Percentiles rank a stretch among this genome's conserved stretches.
phyloP scores from a whole-genome alignment of 805 yeast genomes.

The Wickerhamiella parazyma region DNA sequence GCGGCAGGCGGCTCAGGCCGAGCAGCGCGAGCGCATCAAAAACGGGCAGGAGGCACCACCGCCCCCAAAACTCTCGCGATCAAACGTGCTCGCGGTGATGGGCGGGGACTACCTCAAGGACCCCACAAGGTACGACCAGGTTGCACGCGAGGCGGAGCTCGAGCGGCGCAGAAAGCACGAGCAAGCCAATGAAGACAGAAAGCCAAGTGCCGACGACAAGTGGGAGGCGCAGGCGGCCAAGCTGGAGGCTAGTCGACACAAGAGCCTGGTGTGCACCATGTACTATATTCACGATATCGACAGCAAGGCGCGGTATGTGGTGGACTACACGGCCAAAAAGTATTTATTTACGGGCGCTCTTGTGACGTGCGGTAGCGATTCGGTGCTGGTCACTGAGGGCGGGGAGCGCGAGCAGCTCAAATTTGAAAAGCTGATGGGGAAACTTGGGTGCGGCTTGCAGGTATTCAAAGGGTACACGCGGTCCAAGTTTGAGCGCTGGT shows the following conservation, averaged over 20 bases:
- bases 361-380: conserved; percentile 27
- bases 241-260: conserved; percentile 34
- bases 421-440: conserved; percentile 42
- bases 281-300: conserved; percentile 45
- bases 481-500: neutral
- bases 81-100: conserved; percentile 73
- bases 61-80: conserved; percentile 71
- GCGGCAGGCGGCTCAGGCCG: conserved; percentile 49
- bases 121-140: conserved; percentile 73
- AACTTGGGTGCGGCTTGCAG: neutral
- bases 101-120: conserved; percentile 77
- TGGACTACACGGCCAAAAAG: conserved; percentile 73
- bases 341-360: conserved; percentile 47
- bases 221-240: conserved; percentile 37
- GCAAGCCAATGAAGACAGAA: conserved; percentile 46
- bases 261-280: conserved; percentile 44
- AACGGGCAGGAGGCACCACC: conserved; percentile 81
- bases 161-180: conserved; percentile 48
- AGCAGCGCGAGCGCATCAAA: conserved; percentile 60
- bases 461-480: neutral
- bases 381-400: conserved; percentile 64
- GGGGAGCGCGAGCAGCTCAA: conserved; percentile 46
- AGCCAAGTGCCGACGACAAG: conserved; percentile 43
- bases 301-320: conserved; percentile 57
- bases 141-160: conserved; percentile 55